Base-by-base conservation (phyloP, 2,329 filamentous ascomycete genomes). In the Trichophyton simii region DNA sequence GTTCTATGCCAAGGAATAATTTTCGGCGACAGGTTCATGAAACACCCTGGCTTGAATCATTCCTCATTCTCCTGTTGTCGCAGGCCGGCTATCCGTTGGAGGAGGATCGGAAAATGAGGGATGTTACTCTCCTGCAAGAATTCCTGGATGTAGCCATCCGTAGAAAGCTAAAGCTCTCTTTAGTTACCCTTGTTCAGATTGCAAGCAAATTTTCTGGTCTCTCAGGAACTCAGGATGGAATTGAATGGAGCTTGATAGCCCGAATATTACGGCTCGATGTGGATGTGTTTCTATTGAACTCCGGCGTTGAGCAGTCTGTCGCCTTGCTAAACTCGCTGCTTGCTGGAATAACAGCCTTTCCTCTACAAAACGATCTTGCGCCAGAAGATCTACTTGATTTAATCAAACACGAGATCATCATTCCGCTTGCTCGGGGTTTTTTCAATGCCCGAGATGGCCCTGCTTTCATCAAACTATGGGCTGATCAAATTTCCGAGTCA, bases 21-120 rank as follows among this genome's bases (percentile, higher is more conserved):
- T 76, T 77, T 54, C 71, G 72, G 52, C 70, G 74, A 42, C 73
- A 77, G 65, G 73, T 73, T 6, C 68, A 74, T 25, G 79, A 82
- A 67, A 75, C 75, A 44, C 70, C 73, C 13, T 82, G 79, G 79
- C 66, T 82, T 58, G 78, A 80, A 66, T 73, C 72, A 2, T 68
- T 79, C n/a, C 80, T 80, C 60, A 72, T 74, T 25, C 70, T 70
- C 34, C 69, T 79, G 50, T 70, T 73, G 6, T 72, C 77, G 61
- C 66, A 73, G 48, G 71, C 72, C 8, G 77, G 71, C 52, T 69
- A 68, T 11, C 67, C 69, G 15, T 70, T 72, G 54, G 66, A 69
- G 11, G 69, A 70, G 36, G 68, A 68, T 28, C 62, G 63, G 1
- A 58, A 13, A 22, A 25, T 8, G 15, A 65, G 2, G 68, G 69